A percentile compares a stretch with the other conserved stretches of the same genome.
phyloP scores from a whole-genome alignment of 179 eudicot genomes.

The Silene coronaria region DNA sequence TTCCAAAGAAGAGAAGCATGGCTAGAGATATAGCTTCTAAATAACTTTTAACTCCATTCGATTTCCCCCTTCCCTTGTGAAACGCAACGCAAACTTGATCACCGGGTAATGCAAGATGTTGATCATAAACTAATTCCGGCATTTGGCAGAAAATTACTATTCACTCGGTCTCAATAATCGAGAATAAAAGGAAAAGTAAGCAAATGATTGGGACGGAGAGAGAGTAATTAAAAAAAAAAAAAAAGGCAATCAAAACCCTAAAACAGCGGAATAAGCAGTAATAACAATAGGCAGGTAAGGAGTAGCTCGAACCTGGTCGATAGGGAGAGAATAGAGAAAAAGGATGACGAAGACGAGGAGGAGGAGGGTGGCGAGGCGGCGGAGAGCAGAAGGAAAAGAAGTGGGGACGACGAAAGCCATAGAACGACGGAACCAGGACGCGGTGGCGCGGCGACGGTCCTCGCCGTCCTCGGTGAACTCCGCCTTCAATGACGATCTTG shows the following conservation, averaged over 20 bases:
- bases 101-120: too few species aligned
- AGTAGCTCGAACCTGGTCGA: constrained; percentile 42
- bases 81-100: too few species aligned
- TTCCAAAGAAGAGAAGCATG: too few species aligned
- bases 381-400: constrained; percentile 36
- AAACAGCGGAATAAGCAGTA: background rate
- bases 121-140: too few species aligned
- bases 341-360: constrained; percentile 12
- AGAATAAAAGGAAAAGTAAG: too few species aligned
- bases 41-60: too few species aligned
- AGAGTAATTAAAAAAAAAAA: too few species aligned
- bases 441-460: constrained; percentile 25
- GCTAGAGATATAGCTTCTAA: too few species aligned
- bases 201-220: too few species aligned
- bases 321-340: constrained; percentile 31
- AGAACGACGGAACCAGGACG: constrained; percentile 29
- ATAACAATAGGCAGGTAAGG: background rate
- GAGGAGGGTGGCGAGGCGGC: constrained; percentile 25
- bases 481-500: constrained; percentile 41
- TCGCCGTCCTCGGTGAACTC: constrained; percentile 34
- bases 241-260: background rate
- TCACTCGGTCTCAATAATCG: too few species aligned
- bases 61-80: too few species aligned
- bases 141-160: too few species aligned
- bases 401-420: constrained; percentile 31